Conservation (phyloP, 306 rosid species). For the Castanea sativa region DNA sequence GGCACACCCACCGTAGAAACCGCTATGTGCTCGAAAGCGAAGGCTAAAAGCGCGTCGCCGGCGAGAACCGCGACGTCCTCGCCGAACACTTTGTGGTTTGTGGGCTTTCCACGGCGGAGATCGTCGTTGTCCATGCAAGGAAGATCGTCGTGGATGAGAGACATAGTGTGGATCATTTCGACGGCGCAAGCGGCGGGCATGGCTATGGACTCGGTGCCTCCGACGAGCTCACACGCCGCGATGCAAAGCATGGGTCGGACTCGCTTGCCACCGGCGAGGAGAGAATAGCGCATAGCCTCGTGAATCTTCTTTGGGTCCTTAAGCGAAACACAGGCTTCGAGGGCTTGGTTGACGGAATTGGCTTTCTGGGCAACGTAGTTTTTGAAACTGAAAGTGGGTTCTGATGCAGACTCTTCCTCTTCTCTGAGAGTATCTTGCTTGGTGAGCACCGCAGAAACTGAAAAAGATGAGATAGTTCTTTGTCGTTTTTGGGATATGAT, state of each 20-base stretch:
- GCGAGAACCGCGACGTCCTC: slow-evolving; percentile 73
- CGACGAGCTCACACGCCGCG: slow-evolving; percentile 73
- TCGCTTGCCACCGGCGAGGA: slow-evolving; percentile 75
- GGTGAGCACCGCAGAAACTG: slow-evolving; percentile 40
- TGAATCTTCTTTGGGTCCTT: slow-evolving; percentile 58
- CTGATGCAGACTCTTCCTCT: not conserved
- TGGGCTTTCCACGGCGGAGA: slow-evolving; percentile 75
- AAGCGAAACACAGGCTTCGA: slow-evolving; percentile 48
- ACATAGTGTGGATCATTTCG: slow-evolving; percentile 89
- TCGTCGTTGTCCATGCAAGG: slow-evolving; percentile 88
- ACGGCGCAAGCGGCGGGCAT: slow-evolving; percentile 73
- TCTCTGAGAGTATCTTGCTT: slow-evolving; percentile 17
- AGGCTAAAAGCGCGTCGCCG: slow-evolving; percentile 67
- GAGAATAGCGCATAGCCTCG: slow-evolving; percentile 77
- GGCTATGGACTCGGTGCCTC: slow-evolving; percentile 42
- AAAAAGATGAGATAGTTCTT: slow-evolving; percentile 3
- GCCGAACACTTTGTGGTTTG: slow-evolving; percentile 71
- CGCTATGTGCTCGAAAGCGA: slow-evolving; percentile 64
- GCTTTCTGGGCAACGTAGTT: slow-evolving; percentile 54
- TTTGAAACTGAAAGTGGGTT: slow-evolving; percentile 49
- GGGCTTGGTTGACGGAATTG: slow-evolving; percentile 46
- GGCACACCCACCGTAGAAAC: slow-evolving; percentile 35
- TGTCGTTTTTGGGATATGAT: not conserved
- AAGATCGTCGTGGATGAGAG: slow-evolving; percentile 75
- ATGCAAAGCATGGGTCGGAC: slow-evolving; percentile 70